phyloP scores from a whole-genome alignment of 768 basidiomycete species.

The Clavaria fumosa region DNA sequence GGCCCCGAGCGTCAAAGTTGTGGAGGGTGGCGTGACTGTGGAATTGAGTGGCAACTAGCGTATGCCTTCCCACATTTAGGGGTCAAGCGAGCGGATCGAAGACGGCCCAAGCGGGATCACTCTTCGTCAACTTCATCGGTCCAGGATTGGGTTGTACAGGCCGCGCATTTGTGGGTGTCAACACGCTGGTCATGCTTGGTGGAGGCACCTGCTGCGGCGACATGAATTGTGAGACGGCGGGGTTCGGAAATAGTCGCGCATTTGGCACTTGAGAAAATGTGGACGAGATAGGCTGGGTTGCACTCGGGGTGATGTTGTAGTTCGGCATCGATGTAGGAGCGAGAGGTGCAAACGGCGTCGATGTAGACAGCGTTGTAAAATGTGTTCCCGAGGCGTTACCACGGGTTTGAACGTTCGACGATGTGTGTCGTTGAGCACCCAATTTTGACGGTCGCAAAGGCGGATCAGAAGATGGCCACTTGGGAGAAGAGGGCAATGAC shows the following conservation, averaged over 20 bases:
- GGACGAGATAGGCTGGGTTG: slow-evolving; percentile 9
- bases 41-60: neutral
- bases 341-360: slow-evolving; percentile 1
- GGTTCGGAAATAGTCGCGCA: slow-evolving; percentile 9
- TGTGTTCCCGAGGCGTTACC: neutral
- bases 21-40: slow-evolving; percentile 4
- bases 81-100: slow-evolving; percentile 60
- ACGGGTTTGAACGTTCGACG: neutral
- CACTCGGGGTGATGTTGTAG: slow-evolving; percentile 17
- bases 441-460: too few species aligned
- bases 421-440: neutral
- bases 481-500: slow-evolving; percentile 10
- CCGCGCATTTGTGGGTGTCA: slow-evolving; percentile 43
- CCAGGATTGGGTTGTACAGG: slow-evolving; percentile 25
- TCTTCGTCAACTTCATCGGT: slow-evolving; percentile 38
- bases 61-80: neutral
- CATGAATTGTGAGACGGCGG: slow-evolving; percentile 10
- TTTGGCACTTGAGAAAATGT: slow-evolving; percentile 6
- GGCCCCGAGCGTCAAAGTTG: slow-evolving; percentile 27
- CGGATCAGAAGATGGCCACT: slow-evolving; percentile 7
- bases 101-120: slow-evolving; percentile 68
- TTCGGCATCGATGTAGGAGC: slow-evolving; percentile 14
- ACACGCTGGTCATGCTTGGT: slow-evolving; percentile 27
- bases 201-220: too few species aligned
- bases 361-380: slow-evolving; percentile 4